A percentile compares a stretch with the other conserved stretches of the same genome.
Evolutionary conservation across 805 yeast species (phyloP).

Genomic region (Komagataella kurtzmanii): DNA sequence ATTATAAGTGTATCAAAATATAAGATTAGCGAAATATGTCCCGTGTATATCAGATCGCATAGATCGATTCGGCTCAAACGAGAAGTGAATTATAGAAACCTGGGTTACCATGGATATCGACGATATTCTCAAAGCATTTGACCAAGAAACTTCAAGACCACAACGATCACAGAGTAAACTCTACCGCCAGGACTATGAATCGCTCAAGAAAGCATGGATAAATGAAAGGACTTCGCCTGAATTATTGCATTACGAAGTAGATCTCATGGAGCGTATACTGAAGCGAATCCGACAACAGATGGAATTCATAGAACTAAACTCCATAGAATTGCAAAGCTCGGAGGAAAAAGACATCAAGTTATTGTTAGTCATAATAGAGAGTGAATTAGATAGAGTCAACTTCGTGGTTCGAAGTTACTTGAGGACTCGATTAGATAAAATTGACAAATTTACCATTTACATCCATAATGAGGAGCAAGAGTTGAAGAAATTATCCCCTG

Average conservation of each 20-base stretch:
- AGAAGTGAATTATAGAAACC: not conserved
- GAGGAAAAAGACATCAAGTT: constrained; percentile 54
- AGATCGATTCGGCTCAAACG: not conserved
- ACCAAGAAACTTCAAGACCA: constrained; percentile 17
- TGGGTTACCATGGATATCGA: constrained; percentile 37
- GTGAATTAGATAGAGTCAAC: constrained; percentile 80
- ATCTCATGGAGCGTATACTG: constrained; percentile 43
- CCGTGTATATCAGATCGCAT: not conserved
- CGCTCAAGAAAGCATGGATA: constrained; percentile 56
- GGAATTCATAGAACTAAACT: constrained; percentile 63
- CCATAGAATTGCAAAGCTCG: constrained; percentile 58
- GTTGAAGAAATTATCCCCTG: constrained; percentile 31
- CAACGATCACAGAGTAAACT: constrained; percentile 11
- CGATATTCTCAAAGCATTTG: constrained; percentile 59
- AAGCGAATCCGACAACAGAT: constrained; percentile 53
- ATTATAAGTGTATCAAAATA: not conserved
- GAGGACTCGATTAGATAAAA: constrained; percentile 61
- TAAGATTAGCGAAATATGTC: not conserved
- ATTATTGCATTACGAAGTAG: constrained; percentile 58
- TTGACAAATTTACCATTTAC: constrained; percentile 56
- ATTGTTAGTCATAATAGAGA: constrained; percentile 74
- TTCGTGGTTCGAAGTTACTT: constrained; percentile 72
- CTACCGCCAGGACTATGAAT: constrained; percentile 23
- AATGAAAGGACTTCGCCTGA: constrained; percentile 84
- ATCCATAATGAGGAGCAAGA: constrained; percentile 32